A percentile compares a stretch with the other conserved stretches of the same genome.
These are phyloP conservation scores for Physaria fendleri DNA, from an alignment of 345 rosid genomes.

Conservation along the genomic window DNA sequence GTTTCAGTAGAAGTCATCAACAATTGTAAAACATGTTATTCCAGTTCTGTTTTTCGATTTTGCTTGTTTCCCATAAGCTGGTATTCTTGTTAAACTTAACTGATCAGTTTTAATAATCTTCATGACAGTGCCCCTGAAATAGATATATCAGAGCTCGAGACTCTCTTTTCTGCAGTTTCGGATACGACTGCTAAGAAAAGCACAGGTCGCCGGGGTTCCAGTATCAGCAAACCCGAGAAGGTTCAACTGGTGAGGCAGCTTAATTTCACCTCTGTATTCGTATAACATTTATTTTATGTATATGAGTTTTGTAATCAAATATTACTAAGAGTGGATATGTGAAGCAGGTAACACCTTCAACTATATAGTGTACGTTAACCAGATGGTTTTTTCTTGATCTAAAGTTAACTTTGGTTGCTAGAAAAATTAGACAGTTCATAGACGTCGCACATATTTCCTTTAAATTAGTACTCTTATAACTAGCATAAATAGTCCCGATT, in stretches of 20 bases:
- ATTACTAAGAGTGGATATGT: background rate
- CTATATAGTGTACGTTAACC: background rate
- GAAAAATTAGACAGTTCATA: background rate
- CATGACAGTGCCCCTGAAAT: constrained; percentile 93
- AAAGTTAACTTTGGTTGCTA: constrained; percentile 3
- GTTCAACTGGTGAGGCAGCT: constrained; percentile 74
- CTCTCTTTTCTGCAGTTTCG: constrained; percentile 83
- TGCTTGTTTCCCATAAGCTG: background rate
- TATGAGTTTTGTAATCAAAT: constrained; percentile 1
- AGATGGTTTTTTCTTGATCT: background rate
- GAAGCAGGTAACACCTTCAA: background rate
- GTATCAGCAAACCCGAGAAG: constrained; percentile 82
- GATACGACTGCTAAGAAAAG: constrained; percentile 53
- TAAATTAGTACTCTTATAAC: constrained; percentile 1
- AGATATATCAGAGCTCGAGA: constrained; percentile 94
- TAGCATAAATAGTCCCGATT: background rate
- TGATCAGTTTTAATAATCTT: background rate
- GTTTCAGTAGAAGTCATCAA: background rate
- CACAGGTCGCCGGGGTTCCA: constrained; percentile 78
- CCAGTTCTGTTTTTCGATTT: background rate
- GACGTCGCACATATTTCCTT: background rate
- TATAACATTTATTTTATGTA: background rate
- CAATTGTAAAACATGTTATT: background rate
- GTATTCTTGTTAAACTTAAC: background rate
- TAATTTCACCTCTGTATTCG: constrained; percentile 9